phyloP scores from a whole-genome alignment of 495 filamentous ascomycete genomes.

The Oleoguttula mirabilis region DNA sequence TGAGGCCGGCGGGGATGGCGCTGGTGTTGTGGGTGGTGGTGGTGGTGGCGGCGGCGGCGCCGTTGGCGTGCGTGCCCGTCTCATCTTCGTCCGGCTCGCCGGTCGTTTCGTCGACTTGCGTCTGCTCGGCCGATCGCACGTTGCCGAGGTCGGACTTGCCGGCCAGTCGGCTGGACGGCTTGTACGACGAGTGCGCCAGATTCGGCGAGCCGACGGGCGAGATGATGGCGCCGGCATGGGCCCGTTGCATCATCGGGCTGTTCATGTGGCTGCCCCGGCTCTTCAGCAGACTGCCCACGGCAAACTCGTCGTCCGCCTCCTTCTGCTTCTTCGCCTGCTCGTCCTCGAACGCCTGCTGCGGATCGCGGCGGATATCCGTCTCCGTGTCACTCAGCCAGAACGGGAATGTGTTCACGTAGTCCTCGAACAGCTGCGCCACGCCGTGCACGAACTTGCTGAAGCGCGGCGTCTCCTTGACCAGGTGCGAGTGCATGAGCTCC shows the following conservation, averaged over 20 bases:
- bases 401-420: constrained; percentile 87
- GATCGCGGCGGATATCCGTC: constrained; percentile 84
- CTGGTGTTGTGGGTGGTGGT: neutral
- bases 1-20: constrained; percentile 30
- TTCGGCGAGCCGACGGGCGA: constrained; percentile 24
- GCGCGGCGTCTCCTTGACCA: constrained; percentile 74
- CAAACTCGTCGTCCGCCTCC: constrained; percentile 72
- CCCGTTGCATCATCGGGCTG: neutral
- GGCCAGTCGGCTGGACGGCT: neutral
- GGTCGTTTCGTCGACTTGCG: constrained; percentile 23
- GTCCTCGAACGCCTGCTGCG: constrained; percentile 78
- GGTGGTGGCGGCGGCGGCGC: constrained; percentile 17
- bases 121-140: constrained; percentile 6
- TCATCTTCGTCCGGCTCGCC: constrained; percentile 35
- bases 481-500: constrained; percentile 81
- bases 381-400: constrained; percentile 91
- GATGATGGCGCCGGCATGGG: constrained; percentile 6
- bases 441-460: constrained; percentile 98
- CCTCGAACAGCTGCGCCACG: constrained; percentile 80
- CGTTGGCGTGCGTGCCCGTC: constrained; percentile 24
- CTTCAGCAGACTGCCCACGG: constrained; percentile 70
- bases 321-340: constrained; percentile 72
- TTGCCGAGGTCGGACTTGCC: constrained; percentile 8
- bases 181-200: neutral
- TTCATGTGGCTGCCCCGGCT: constrained; percentile 25